Evolutionary conservation across 2,329 filamentous ascomycete species (phyloP).

Genomic region (Trichoderma sp.): DNA sequence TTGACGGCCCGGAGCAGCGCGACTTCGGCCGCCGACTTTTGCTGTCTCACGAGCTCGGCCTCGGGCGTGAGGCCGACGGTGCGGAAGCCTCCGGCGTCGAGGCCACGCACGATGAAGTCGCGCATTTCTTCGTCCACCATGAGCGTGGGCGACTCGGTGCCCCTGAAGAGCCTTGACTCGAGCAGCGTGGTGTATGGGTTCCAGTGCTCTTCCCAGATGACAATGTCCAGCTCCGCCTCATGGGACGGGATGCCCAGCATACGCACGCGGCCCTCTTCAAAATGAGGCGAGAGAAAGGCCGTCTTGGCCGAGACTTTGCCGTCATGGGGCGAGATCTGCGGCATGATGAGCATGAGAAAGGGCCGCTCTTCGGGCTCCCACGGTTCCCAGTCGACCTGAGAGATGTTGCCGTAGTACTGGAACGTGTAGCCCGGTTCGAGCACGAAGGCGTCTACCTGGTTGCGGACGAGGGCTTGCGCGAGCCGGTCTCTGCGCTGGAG

Average conservation of each 20-base stretch:
- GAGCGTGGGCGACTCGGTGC: conserved; percentile 40
- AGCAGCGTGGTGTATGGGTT: conserved; percentile 60
- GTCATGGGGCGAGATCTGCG: conserved; percentile 40
- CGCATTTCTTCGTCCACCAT: conserved; percentile 68
- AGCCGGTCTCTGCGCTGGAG: conserved; percentile 57
- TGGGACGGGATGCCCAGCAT: conserved; percentile 60
- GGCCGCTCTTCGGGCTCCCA: conserved; percentile 67
- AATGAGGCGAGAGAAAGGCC: conserved; percentile 59
- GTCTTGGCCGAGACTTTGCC: conserved; percentile 54
- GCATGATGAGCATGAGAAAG: conserved; percentile 62
- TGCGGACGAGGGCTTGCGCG: conserved; percentile 54
- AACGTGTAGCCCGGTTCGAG: conserved; percentile 67
- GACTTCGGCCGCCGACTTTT: conserved; percentile 57
- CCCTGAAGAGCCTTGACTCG: conserved; percentile 44
- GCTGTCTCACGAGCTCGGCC: conserved; percentile 60
- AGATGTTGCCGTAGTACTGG: conserved; percentile 62
- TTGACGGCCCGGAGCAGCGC: conserved; percentile 63
- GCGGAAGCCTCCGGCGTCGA: conserved; percentile 56
- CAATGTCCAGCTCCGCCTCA: conserved; percentile 49
- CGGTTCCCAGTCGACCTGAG: conserved; percentile 62
- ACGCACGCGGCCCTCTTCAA: conserved; percentile 61
- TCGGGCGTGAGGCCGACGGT: conserved; percentile 55
- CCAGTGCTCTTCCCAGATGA: conserved; percentile 67
- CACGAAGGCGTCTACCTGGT: conserved; percentile 59
- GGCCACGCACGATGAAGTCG: conserved; percentile 62